Evolutionary conservation across 2,329 filamentous ascomycete species (phyloP).

Genomic region (Claviceps capensis): DNA sequence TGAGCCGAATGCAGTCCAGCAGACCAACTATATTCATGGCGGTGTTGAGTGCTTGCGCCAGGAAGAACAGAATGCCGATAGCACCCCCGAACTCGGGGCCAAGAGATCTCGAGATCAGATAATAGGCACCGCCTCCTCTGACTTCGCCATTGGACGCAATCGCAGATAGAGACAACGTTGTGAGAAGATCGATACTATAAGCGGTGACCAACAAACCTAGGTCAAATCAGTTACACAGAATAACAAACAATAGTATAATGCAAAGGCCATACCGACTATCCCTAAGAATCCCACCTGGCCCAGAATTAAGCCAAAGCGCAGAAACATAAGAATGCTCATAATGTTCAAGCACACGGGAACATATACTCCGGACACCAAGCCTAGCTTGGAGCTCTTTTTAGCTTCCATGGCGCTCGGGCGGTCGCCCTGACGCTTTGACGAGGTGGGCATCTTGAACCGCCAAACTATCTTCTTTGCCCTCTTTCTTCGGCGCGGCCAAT

Average conservation of each 20-base stretch:
- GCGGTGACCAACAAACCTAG: conserved; percentile 57
- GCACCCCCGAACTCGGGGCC: conserved; percentile 83
- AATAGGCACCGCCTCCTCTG: conserved; percentile 76
- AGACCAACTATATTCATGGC: conserved; percentile 79
- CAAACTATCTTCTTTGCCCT: neutral
- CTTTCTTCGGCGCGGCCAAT: neutral
- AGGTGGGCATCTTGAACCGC: conserved; percentile 5
- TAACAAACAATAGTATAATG: neutral
- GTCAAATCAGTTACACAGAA: conserved; percentile 1
- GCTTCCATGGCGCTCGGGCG: conserved; percentile 18
- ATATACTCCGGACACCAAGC: conserved; percentile 67
- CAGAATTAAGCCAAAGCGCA: conserved; percentile 74
- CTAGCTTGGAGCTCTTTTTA: conserved; percentile 47
- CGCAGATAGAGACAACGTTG: conserved; percentile 72
- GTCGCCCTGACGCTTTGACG: conserved; percentile 6
- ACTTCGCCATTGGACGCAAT: conserved; percentile 87
- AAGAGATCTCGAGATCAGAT: conserved; percentile 72
- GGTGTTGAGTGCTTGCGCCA: conserved; percentile 81
- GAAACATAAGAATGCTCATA: conserved; percentile 81
- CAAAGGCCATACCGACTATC: conserved; percentile 50
- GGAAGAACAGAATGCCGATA: conserved; percentile 76
- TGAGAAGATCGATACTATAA: conserved; percentile 74
- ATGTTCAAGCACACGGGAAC: conserved; percentile 84
- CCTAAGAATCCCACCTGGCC: conserved; percentile 68
- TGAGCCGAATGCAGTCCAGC: conserved; percentile 67